Percentiles rank a stretch among this genome's conserved stretches.
Conservation (phyloP, 495 filamentous ascomycete species). For the Lasiosphaeria miniovina region DNA sequence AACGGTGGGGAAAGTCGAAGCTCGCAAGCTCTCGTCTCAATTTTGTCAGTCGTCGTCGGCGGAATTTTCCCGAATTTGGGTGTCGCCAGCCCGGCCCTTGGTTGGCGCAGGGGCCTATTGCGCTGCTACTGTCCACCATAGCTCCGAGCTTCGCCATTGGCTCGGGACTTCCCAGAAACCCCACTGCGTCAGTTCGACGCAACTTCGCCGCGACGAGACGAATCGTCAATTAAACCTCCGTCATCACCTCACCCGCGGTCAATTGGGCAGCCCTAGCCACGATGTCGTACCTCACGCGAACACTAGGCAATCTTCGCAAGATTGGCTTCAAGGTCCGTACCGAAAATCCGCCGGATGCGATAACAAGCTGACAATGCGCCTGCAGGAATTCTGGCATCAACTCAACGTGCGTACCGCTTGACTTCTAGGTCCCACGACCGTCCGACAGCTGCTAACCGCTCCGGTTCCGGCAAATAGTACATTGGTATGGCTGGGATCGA, state of each 20-base stretch:
- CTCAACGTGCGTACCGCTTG: constrained; percentile 67
- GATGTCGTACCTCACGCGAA: constrained; percentile 92
- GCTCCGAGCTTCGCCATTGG: constrained; percentile 21
- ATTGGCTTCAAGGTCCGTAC: constrained; percentile 75
- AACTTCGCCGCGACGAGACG: constrained; percentile 12
- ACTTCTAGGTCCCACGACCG: constrained; percentile 3
- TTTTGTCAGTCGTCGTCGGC: background rate
- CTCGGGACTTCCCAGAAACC: constrained; percentile 14
- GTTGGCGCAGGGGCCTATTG: too few species aligned
- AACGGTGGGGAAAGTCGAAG: background rate
- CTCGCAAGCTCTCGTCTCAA: background rate
- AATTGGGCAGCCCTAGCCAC: constrained; percentile 40
- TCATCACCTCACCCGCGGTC: constrained; percentile 19
- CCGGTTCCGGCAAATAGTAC: constrained; percentile 47
- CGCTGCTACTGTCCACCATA: too few species aligned
- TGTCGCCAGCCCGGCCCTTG: too few species aligned
- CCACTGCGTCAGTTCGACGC: constrained; percentile 25
- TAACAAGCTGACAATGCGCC: constrained; percentile 23
- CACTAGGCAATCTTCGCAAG: constrained; percentile 77
- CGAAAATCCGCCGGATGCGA: background rate
- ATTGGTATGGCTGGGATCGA: constrained; percentile 52
- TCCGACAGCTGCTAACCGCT: constrained; percentile 24
- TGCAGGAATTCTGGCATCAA: constrained; percentile 83
- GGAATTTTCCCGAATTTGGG: background rate
- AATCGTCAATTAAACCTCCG: constrained; percentile 16